phyloP scores from a whole-genome alignment of 768 basidiomycete genomes.

The Tylopilus rubrobrunneus region DNA sequence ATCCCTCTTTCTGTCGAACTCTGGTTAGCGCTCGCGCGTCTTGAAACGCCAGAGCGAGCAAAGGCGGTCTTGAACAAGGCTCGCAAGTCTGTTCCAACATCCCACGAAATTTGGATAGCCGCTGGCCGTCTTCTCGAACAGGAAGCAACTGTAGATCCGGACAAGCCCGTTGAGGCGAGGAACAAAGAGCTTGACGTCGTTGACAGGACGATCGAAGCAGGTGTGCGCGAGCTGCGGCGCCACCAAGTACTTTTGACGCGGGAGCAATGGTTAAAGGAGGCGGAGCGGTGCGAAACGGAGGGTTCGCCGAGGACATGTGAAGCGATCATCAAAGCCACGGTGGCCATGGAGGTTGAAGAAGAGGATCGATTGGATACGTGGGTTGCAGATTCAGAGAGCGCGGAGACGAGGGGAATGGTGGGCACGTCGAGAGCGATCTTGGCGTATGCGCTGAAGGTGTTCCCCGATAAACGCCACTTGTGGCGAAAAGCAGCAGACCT shows the following conservation, averaged over 20 bases:
- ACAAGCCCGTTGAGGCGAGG: conserved; percentile 48
- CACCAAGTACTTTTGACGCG: conserved; percentile 82
- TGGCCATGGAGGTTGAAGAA: conserved; percentile 92
- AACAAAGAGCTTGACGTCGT: conserved; percentile 68
- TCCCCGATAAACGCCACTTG: conserved; percentile 77
- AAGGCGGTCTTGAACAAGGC: conserved; percentile 95
- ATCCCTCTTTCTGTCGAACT: conserved; percentile 95
- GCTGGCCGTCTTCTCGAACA: conserved; percentile 92
- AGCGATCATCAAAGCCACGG: conserved; percentile 91
- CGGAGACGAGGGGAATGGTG: conserved; percentile 67
- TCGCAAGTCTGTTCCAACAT: conserved; percentile 88
- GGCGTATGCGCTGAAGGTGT: conserved; percentile 88
- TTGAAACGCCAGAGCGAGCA: conserved; percentile 89
- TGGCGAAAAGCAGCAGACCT: conserved; percentile 93
- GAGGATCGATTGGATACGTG: conserved; percentile 89
- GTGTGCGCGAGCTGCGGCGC: conserved; percentile 70
- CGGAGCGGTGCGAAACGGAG: conserved; percentile 85
- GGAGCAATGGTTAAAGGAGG: conserved; percentile 97
- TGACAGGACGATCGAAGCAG: conserved; percentile 86
- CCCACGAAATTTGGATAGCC: conserved; percentile 99
- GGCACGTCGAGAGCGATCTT: conserved; percentile 85
- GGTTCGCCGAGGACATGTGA: conserved; percentile 85
- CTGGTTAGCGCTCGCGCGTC: conserved; percentile 96
- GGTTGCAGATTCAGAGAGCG: conserved; percentile 86
- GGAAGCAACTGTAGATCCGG: conserved; percentile 47